These are phyloP conservation scores for Xylaria palmicola DNA, from an alignment of 495 filamentous ascomycete genomes.

Conservation along the genomic window DNA sequence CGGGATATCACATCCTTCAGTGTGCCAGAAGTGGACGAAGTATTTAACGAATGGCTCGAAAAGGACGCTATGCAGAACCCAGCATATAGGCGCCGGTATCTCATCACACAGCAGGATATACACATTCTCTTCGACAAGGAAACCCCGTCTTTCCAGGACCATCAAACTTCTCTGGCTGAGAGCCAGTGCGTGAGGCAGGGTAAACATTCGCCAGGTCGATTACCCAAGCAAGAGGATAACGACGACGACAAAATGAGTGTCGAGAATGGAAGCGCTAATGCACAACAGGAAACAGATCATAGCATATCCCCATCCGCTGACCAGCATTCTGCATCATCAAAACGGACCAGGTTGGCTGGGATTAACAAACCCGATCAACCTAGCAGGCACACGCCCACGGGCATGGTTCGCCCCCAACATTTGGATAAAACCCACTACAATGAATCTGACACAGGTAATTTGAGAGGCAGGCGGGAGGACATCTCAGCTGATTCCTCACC, in stretches of 20 bases:
- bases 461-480: background rate
- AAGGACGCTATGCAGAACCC: constrained; percentile 18
- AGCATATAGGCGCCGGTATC: constrained; percentile 25
- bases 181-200: background rate
- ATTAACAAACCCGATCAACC: background rate
- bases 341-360: background rate
- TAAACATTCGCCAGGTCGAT: background rate
- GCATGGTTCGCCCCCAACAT: background rate
- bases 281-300: background rate
- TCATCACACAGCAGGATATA: constrained; percentile 26
- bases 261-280: background rate
- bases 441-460: background rate
- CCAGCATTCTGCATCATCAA: background rate
- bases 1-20: constrained; percentile 8
- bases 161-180: background rate
- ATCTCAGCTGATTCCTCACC: background rate
- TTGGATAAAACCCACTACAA: background rate
- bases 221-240: background rate
- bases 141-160: background rate
- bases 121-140: background rate
- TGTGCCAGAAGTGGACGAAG: constrained; percentile 17
- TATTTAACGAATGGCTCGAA: constrained; percentile 32
- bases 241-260: background rate
- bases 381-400: too few species aligned
- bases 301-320: background rate